Evolutionary conservation across 75 land plant species (phyloP).

Genomic region (Cryptomeria japonica): DNA sequence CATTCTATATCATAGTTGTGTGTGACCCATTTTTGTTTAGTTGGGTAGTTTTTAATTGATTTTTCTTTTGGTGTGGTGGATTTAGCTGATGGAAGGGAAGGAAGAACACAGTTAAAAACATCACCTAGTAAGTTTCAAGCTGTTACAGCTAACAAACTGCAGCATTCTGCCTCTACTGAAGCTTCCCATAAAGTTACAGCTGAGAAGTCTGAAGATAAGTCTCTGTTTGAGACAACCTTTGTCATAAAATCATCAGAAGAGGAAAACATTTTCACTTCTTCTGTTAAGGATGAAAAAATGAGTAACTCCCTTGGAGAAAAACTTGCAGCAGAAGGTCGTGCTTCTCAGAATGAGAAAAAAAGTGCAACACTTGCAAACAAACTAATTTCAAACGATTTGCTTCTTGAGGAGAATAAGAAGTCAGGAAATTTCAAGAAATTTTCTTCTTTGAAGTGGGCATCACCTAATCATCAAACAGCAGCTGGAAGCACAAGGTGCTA

Average conservation of each 20-base stretch:
- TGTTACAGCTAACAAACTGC: not conserved
- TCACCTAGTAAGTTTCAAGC: not conserved
- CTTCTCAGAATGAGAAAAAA: not conserved
- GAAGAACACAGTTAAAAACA: conserved; percentile 4
- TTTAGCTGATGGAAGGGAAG: not conserved
- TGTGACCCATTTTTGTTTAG: not conserved
- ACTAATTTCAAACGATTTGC: not conserved
- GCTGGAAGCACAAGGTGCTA: conserved; percentile 27
- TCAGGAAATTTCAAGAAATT: conserved; percentile 18
- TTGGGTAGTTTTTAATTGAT: not conserved
- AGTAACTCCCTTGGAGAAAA: not conserved
- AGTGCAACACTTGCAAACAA: not conserved
- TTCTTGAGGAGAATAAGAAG: conserved; percentile 1
- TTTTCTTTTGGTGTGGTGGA: not conserved
- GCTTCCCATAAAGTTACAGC: not conserved
- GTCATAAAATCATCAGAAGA: not conserved
- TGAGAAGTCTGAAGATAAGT: not conserved
- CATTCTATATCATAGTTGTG: not conserved
- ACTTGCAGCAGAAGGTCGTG: not conserved
- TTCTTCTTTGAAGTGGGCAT: conserved; percentile 5
- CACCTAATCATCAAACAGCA: conserved; percentile 13
- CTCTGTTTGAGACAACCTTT: not conserved
- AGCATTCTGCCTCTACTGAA: not conserved
- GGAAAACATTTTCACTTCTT: not conserved
- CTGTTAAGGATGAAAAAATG: not conserved